Base-by-base conservation (phyloP, 1,284 basidiomycete species). In the Moniliophthora roreri region DNA sequence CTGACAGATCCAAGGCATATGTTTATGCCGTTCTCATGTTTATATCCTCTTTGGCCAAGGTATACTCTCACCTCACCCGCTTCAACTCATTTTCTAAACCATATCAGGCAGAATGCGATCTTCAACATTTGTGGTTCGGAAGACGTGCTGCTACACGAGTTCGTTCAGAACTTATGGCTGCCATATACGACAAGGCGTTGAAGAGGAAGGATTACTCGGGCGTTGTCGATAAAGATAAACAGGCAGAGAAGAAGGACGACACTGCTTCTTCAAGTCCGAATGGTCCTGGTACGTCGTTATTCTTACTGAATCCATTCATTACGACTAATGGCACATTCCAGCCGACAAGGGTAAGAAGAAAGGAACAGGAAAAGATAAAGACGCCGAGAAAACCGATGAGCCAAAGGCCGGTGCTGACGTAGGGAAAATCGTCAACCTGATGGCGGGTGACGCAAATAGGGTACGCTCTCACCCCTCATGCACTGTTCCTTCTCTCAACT, bases 101-200 rank as follows among this genome's bases (percentile, higher is more conserved):
- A 52, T 51, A 36, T 45, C 47, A 77, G 76, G 81, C 84, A 0
- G 74, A 90, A 65, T 75, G 81, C 0, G 91, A 95, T 59, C 71
- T 91, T 1, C 81, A 89, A 51, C 91, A 93, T 63, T 73, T 94
- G 1, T 93, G 89, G 86, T 83, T 81, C 58, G 81, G 85, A 10
- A 79, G 91, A 20, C 79, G 91, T n/a, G 87, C 85, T 0, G 69
- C 77, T 8, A 85, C 87, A 10, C 76, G 90, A 18, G 80, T 89
- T 20, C 81, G 87, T 15, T 78, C 82, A 4, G 85, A 89, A 68
- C 77, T 95, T 13, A 93, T 89, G 77, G 80, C 89, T 0, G 76
- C 89, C 0, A 89, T 97, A 51, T 98, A 95, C 63, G 89, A 94
- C 67, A 97, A 97, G 68, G 87, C 94, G 0, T 73, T 97, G 38